Evolutionary conservation across 75 land plant species (phyloP).

Genomic region (Ceratopteris richardii): DNA sequence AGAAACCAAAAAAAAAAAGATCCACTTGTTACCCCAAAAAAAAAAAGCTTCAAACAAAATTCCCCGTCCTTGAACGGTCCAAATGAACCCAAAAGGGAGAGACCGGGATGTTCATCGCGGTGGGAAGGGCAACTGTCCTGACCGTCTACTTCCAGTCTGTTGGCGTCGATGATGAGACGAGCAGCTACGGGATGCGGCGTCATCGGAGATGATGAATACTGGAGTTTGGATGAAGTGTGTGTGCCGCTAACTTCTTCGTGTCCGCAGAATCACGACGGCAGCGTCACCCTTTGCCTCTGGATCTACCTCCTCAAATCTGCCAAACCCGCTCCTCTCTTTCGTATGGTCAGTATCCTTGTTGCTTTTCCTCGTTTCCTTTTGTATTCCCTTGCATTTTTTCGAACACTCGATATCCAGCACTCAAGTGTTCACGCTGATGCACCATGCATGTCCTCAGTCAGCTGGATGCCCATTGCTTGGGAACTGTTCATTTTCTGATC

Average conservation of each 20-base stretch:
- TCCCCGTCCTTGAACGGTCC: no score
- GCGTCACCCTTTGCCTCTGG: constrained; percentile 65
- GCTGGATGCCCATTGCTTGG: no score
- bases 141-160: background rate
- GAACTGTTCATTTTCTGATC: no score
- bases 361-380: constrained; percentile 6
- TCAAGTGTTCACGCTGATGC: no score
- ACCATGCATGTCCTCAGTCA: no score
- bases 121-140: background rate
- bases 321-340: constrained; percentile 24
- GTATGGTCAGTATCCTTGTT: constrained; percentile 17
- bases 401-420: no score
- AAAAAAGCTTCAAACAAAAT: no score
- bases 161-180: background rate
- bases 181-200: constrained; percentile 11
- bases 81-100: no score
- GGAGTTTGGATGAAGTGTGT: constrained; percentile 16
- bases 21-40: no score
- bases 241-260: constrained; percentile 8
- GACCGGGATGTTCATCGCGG: background rate
- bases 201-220: constrained; percentile 31
- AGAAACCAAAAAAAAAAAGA: no score
- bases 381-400: background rate
- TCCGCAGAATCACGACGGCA: constrained; percentile 7
- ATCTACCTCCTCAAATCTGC: constrained; percentile 46